These are phyloP conservation scores for Saccharomycopsis fermentans DNA, from an alignment of 805 yeast species.

Conservation along the genomic window DNA sequence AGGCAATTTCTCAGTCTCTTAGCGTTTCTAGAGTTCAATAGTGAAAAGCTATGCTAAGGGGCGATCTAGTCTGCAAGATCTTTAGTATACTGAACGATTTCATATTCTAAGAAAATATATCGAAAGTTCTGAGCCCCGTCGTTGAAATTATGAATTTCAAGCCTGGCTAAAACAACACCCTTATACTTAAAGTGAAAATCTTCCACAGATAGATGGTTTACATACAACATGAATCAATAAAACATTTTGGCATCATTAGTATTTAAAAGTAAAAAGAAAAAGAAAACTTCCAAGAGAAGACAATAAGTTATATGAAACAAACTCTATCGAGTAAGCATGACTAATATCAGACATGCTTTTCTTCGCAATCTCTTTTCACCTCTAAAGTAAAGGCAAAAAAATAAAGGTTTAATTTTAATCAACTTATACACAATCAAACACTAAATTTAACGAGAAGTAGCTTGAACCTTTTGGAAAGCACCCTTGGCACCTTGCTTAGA, in stretches of 20 bases:
- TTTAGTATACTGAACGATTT: no score
- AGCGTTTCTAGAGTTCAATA: no score
- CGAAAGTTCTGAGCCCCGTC: no score
- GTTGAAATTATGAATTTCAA: background rate
- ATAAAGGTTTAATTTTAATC: slow-evolving; percentile 5
- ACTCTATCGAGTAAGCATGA: background rate
- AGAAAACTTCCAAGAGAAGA: background rate
- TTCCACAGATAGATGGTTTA: background rate
- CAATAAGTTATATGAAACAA: background rate
- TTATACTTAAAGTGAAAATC: no score
- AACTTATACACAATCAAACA: background rate
- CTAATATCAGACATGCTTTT: background rate
- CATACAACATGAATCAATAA: no score
- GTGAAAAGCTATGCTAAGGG: no score
- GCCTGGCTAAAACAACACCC: no score
- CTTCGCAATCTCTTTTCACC: background rate
- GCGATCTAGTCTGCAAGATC: no score
- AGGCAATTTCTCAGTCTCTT: no score
- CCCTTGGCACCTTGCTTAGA: slow-evolving; percentile 97
- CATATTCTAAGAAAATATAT: no score
- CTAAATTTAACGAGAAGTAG: slow-evolving; percentile 80
- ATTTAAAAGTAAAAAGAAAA: background rate
- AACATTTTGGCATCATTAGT: slow-evolving; percentile 1
- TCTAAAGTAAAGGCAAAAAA: background rate
- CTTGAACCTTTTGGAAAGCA: slow-evolving; percentile 93